Percentiles rank a stretch among this genome's conserved stretches.
These are phyloP conservation scores for Scedosporium aurantiacum DNA, from an alignment of 2,329 filamentous ascomycete genomes.

Conservation along the genomic window DNA sequence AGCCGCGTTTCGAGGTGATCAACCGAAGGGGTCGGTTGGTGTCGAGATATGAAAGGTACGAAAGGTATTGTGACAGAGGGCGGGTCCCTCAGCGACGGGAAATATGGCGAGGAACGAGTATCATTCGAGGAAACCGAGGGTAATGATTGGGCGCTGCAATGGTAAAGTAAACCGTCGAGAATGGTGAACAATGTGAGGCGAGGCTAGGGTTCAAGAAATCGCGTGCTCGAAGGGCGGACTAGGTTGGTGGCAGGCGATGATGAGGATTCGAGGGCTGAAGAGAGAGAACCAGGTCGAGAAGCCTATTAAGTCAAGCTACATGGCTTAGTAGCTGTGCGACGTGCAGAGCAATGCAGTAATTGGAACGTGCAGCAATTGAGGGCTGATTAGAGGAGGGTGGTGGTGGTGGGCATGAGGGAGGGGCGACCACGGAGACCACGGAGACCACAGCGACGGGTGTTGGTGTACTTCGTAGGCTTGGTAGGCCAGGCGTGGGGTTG, in stretches of 20 bases:
- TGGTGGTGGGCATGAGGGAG: not conserved
- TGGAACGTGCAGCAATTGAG: not conserved
- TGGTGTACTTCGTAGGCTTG: too few species aligned
- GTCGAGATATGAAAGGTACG: not conserved
- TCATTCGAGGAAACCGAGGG: not conserved
- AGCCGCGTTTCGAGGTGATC: not conserved
- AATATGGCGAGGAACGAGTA: not conserved
- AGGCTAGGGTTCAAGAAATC: not conserved
- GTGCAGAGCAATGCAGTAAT: not conserved
- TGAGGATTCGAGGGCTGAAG: not conserved
- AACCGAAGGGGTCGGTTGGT: not conserved
- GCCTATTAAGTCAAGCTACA: slow-evolving; percentile 1
- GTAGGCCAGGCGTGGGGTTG: not conserved
- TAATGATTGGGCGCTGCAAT: not conserved
- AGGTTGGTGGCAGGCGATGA: too few species aligned
- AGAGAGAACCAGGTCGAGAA: not conserved
- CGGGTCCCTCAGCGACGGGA: not conserved
- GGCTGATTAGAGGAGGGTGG: not conserved
- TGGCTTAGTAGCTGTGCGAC: not conserved
- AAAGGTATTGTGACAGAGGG: not conserved
- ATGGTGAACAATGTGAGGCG: not conserved
- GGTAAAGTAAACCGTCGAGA: not conserved
- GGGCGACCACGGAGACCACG: not conserved
- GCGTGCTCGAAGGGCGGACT: not conserved
- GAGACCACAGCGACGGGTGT: not conserved